Evolutionary conservation across 306 rosid genomes (phyloP).

Genomic region (Cicer yamashitae): DNA sequence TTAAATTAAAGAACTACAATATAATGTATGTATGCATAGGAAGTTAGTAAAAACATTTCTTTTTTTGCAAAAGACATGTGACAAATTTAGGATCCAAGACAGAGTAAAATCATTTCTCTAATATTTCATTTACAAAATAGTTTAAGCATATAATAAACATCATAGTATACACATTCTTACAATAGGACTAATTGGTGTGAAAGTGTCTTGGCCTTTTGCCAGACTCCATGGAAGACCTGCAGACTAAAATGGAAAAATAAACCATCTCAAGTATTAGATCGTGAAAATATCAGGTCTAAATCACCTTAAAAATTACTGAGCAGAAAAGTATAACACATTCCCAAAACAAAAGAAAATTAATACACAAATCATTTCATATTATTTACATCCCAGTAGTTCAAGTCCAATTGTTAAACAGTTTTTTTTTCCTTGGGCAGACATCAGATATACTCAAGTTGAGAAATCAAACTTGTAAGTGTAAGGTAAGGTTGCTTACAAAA

Average conservation of each 20-base stretch:
- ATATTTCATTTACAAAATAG: slow-evolving; percentile 21
- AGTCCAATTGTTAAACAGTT: background rate
- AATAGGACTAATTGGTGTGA: slow-evolving; percentile 88
- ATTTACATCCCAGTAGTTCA: slow-evolving; percentile 11
- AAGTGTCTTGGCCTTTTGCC: slow-evolving; percentile 95
- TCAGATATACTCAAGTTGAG: background rate
- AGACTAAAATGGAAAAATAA: slow-evolving; percentile 59
- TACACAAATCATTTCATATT: slow-evolving; percentile 25
- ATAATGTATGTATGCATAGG: slow-evolving; percentile 23
- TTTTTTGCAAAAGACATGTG: slow-evolving; percentile 4
- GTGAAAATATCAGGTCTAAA: slow-evolving; percentile 31
- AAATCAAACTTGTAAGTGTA: slow-evolving; percentile 1
- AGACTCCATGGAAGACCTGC: slow-evolving; percentile 98
- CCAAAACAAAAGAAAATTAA: slow-evolving; percentile 12
- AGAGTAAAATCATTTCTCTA: slow-evolving; percentile 14
- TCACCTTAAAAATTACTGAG: slow-evolving; percentile 20
- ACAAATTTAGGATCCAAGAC: slow-evolving; percentile 7
- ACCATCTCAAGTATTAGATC: slow-evolving; percentile 8
- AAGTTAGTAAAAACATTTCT: background rate
- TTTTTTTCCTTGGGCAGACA: background rate
- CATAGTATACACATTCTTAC: slow-evolving; percentile 45
- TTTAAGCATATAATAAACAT: slow-evolving; percentile 36
- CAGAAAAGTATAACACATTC: slow-evolving; percentile 17
- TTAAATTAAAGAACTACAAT: slow-evolving; percentile 9
- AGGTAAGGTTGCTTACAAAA: background rate